Evolutionary conservation across 495 filamentous ascomycete species (phyloP).

Genomic region (Lasiosphaeris hirsuta): DNA sequence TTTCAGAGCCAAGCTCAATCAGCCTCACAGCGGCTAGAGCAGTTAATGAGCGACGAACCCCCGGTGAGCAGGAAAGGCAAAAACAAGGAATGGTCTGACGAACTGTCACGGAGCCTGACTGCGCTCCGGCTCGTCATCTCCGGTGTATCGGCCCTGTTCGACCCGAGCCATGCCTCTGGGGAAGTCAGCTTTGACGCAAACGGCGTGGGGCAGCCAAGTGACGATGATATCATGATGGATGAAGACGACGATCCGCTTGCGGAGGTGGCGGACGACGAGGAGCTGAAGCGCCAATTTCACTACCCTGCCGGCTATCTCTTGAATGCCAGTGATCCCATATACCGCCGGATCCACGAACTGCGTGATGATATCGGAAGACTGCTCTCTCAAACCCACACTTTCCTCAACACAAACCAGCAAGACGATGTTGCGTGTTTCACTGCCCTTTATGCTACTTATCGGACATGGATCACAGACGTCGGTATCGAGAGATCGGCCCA

Average conservation of each 20-base stretch:
- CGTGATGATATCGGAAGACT: conserved; percentile 75
- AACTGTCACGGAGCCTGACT: conserved; percentile 83
- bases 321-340: conserved; percentile 55
- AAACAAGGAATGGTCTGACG: conserved; percentile 98
- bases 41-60: conserved; percentile 74
- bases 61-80: conserved; percentile 89
- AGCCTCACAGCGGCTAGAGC: conserved; percentile 55
- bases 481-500: conserved; percentile 95
- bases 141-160: conserved; percentile 84
- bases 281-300: conserved; percentile 73
- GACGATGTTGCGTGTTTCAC: conserved; percentile 96
- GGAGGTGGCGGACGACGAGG: conserved; percentile 76
- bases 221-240: conserved; percentile 47
- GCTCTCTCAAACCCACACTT: conserved; percentile 78
- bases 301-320: conserved; percentile 87
- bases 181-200: conserved; percentile 31
- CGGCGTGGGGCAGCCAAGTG: conserved; percentile 40
- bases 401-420: conserved; percentile 79
- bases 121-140: conserved; percentile 82
- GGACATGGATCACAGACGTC: conserved; percentile 96
- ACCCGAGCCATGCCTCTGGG: conserved; percentile 65
- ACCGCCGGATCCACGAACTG: conserved; percentile 72
- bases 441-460: conserved; percentile 83
- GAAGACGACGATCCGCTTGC: conserved; percentile 62
- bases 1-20: conserved; percentile 73